A percentile compares a stretch with the other conserved stretches of the same genome.
These are phyloP conservation scores for Diutina mesorugosa DNA, from an alignment of 1,139 yeast genomes.

Conservation along the genomic window DNA sequence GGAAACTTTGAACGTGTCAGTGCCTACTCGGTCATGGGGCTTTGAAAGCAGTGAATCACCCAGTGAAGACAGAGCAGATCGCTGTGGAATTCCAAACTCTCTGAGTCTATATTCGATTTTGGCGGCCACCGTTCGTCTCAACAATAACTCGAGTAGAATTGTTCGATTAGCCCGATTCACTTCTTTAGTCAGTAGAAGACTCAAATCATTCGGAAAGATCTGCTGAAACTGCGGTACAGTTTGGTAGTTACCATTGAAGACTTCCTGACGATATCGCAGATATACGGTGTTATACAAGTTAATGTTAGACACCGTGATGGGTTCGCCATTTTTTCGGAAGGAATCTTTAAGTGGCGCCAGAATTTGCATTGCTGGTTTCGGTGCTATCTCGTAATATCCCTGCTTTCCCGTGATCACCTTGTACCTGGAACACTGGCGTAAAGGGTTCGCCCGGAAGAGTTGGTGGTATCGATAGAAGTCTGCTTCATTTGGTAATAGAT, in stretches of 20 bases:
- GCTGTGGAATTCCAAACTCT: neutral
- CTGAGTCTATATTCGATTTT: constrained; percentile 23
- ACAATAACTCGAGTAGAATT: constrained; percentile 22
- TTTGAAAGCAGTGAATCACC: neutral
- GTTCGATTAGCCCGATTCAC: constrained; percentile 18
- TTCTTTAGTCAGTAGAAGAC: constrained; percentile 13
- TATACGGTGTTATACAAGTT: constrained; percentile 7
- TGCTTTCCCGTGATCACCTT: neutral
- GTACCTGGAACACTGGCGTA: neutral
- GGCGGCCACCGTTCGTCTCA: constrained; percentile 31
- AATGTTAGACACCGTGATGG: constrained; percentile 3
- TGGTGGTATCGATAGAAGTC: constrained; percentile 1
- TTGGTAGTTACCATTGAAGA: constrained; percentile 12
- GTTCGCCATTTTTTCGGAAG: neutral
- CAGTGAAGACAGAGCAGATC: neutral
- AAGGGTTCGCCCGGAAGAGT: neutral
- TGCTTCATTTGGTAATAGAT: neutral
- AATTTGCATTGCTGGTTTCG: neutral
- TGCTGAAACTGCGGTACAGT: constrained; percentile 14
- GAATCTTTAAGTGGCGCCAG: neutral
- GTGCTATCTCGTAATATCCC: neutral
- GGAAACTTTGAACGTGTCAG: neutral
- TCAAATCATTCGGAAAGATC: constrained; percentile 15
- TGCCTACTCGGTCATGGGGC: neutral
- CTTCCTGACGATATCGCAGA: constrained; percentile 15